Conservation (phyloP, 176 grass and related monocot genomes). For the Phyllostachys edulis region DNA sequence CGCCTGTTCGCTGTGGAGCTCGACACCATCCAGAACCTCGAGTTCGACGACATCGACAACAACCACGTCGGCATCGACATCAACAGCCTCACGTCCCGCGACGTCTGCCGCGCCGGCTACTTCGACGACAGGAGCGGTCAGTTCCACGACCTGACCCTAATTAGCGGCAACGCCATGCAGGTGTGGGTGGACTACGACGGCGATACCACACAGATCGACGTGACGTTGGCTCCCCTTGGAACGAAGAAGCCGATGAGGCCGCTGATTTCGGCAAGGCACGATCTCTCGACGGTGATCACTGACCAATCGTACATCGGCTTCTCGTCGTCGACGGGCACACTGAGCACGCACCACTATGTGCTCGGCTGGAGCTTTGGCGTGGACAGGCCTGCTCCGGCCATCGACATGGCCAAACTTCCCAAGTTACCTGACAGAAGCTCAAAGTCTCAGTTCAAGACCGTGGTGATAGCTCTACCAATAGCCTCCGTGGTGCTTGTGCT, state of each 20-base stretch:
- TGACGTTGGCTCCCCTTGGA: slow-evolving; percentile 8
- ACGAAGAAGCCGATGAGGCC: neutral
- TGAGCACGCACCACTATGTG: slow-evolving; percentile 38
- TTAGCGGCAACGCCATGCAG: neutral
- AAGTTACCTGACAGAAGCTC: slow-evolving; percentile 1
- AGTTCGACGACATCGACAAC: slow-evolving; percentile 1
- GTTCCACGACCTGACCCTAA: neutral
- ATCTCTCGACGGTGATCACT: slow-evolving; percentile 19
- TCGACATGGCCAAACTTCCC: slow-evolving; percentile 46
- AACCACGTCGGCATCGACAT: slow-evolving; percentile 28
- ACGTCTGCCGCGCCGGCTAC: neutral
- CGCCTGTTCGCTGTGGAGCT: slow-evolving; percentile 29
- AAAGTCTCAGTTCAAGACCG: neutral
- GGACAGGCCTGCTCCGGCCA: slow-evolving; percentile 16
- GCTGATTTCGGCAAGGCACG: neutral
- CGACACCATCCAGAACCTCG: slow-evolving; percentile 26
- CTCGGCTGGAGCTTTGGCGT: slow-evolving; percentile 58
- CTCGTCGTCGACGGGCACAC: slow-evolving; percentile 42
- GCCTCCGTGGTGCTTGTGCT: neutral
- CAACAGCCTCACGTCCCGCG: neutral
- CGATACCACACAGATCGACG: neutral
- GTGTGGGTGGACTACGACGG: slow-evolving; percentile 32
- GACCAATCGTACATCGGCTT: slow-evolving; percentile 38
- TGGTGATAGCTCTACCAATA: neutral
- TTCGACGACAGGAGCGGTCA: slow-evolving; percentile 1